Base-by-base conservation (phyloP, 441 rosid genomes). In the Kokia cookei region DNA sequence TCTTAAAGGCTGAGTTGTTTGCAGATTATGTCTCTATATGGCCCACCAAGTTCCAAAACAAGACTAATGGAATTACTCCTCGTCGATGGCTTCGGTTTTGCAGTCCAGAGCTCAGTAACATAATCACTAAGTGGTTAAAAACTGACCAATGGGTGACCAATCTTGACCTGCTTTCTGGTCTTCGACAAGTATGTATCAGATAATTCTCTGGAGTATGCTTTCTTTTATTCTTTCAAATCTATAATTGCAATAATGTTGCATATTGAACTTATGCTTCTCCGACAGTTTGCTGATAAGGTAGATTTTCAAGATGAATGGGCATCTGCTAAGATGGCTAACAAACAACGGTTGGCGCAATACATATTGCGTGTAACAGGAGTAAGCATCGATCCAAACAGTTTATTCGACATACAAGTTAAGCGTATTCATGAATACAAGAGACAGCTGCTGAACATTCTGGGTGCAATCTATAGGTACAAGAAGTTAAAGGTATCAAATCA, bases 401-500 rank as follows among this genome's bases (percentile, higher is more conserved):
- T 96, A 57, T 96, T 96, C 84, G 99, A 96, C 84, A 96, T 93
- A 76, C 97, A 93, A 88, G 93, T 96, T 76, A 96, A 96, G 87
- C 97, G 98, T 77, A 96, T 96, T 79, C 99, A 96, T 78, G 99
- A 96, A 73, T 96, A 96, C 85, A 96, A 96, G 90, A 91, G 99
- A 81, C 98, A 96, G 76, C 86, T 96, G 67, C 79, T 96, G 86
- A 96, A 96, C 84, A 92, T 96, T 81, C 86, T 96, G 85, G 97
- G 97, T 68, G 90, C 87, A 8, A 85, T 96, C 64, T 91, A 91
- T 85, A 88, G 89, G 74, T 96, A 92, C 91, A 93, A 91, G 87
- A 92, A 92, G 82, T 80, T 96, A 69, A 93, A 96, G 98, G 99
- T 96, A 92, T 29, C 14, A 35, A 75, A 64, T 35, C 64, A 43